Conservation (phyloP, 1,284 basidiomycete species). For the Puccinia coronata region DNA sequence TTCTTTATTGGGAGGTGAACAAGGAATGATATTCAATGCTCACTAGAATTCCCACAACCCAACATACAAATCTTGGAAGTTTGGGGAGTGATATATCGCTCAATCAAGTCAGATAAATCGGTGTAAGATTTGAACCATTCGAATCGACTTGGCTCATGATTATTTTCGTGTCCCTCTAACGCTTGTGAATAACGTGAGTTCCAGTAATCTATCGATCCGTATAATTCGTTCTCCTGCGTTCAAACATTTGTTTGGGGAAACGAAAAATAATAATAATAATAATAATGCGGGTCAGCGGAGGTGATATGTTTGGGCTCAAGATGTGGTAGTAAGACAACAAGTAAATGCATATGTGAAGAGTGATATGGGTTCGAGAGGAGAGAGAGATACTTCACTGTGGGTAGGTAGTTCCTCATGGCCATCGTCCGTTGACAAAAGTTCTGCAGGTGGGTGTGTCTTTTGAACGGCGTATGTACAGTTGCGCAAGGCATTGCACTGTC, state of each 20-base stretch:
- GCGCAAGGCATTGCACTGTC: no score
- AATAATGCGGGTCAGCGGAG: not conserved
- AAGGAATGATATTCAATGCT: conserved; percentile 48
- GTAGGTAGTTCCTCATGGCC: no score
- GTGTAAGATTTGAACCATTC: conserved; percentile 49
- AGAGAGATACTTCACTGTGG: no score
- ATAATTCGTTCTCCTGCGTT: conserved; percentile 40
- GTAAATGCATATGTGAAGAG: no score
- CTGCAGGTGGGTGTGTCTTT: no score
- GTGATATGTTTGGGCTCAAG: not conserved
- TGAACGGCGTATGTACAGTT: no score
- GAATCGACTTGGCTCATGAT: no score
- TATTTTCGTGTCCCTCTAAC: not conserved
- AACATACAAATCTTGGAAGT: conserved; percentile 75
- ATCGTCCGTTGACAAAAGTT: no score
- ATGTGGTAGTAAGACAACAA: no score
- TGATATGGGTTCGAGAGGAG: no score
- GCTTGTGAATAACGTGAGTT: conserved; percentile 32
- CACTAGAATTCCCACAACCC: conserved; percentile 82
- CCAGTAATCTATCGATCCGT: conserved; percentile 44
- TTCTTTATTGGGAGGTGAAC: not conserved
- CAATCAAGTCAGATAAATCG: conserved; percentile 17
- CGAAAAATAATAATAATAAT: not conserved
- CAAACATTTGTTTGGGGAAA: conserved; percentile 19
- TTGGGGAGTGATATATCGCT: conserved; percentile 63